Conservation (phyloP, 2,329 filamentous ascomycete species). For the Corynespora cassiicola region DNA sequence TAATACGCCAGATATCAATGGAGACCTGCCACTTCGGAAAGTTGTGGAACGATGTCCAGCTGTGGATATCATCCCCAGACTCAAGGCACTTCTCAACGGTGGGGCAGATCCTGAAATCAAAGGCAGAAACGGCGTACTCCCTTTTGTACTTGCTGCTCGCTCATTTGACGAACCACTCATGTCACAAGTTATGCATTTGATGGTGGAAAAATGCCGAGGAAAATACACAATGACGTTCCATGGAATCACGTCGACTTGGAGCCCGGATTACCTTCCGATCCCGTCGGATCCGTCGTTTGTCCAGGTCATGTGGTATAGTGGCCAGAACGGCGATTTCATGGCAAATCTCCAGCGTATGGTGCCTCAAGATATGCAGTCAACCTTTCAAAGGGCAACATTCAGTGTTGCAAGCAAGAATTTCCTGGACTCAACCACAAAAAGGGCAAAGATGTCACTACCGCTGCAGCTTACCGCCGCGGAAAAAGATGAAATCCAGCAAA, state of each 20-base stretch:
- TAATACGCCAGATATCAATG: slow-evolving; percentile 22
- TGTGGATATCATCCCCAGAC: slow-evolving; percentile 32
- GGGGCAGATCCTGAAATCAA: slow-evolving; percentile 39
- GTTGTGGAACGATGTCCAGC: slow-evolving; percentile 35
- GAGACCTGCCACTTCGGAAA: slow-evolving; percentile 27
- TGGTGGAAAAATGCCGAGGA: slow-evolving; percentile 32
- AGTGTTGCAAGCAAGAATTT: slow-evolving; percentile 30
- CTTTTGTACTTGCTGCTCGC: slow-evolving; percentile 33
- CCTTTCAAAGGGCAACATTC: slow-evolving; percentile 34
- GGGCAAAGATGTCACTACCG: slow-evolving; percentile 13
- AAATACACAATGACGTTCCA: slow-evolving; percentile 16
- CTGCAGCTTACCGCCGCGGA: slow-evolving; percentile 21
- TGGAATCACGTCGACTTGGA: too few relatives aligned
- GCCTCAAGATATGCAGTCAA: slow-evolving; percentile 24
- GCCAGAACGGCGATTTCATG: slow-evolving; percentile 25
- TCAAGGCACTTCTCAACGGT: slow-evolving; percentile 30
- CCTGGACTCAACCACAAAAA: slow-evolving; percentile 21
- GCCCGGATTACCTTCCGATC: slow-evolving; percentile 34
- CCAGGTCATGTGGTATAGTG: slow-evolving; percentile 29
- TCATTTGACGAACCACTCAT: slow-evolving; percentile 32
- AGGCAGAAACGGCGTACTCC: slow-evolving; percentile 24
- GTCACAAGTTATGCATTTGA: slow-evolving; percentile 28
- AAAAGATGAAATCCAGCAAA: slow-evolving; percentile 28
- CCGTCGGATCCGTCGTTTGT: slow-evolving; percentile 23
- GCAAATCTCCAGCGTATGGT: slow-evolving; percentile 27